These are phyloP conservation scores for Thecaphora thlaspeos DNA, from an alignment of 1,284 basidiomycete genomes.

Conservation along the genomic window DNA sequence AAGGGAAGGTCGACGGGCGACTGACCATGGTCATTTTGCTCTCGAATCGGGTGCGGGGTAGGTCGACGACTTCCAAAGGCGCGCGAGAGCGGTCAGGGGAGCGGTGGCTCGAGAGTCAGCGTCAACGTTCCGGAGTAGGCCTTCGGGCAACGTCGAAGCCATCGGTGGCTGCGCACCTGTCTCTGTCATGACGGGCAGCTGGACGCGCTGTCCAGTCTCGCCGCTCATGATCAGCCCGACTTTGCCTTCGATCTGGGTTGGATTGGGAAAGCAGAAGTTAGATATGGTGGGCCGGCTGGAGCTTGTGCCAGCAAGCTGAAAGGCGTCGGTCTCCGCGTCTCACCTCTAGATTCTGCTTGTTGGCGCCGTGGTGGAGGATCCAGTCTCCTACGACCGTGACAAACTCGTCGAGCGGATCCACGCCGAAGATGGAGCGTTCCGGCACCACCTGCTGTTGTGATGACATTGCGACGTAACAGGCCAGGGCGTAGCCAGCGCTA, in stretches of 20 bases:
- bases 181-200: slow-evolving; percentile 77
- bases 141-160: no score
- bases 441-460: slow-evolving; percentile 56
- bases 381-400: slow-evolving; percentile 88
- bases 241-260: slow-evolving; percentile 83
- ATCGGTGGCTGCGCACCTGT: slow-evolving; percentile 83
- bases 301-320: neutral
- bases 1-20: slow-evolving; percentile 22
- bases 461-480: slow-evolving; percentile 7
- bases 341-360: slow-evolving; percentile 62
- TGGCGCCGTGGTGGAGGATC: slow-evolving; percentile 62
- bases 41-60: slow-evolving; percentile 65
- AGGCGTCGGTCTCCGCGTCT: slow-evolving; percentile 22
- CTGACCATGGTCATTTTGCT: slow-evolving; percentile 85
- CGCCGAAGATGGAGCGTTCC: slow-evolving; percentile 83
- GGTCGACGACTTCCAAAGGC: slow-evolving; percentile 62
- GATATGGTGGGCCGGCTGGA: no score
- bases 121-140: no score
- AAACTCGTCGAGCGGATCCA: slow-evolving; percentile 91
- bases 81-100: no score
- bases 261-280: slow-evolving; percentile 58
- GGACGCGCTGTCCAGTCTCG: slow-evolving; percentile 63
- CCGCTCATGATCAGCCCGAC: slow-evolving; percentile 76
- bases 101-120: no score
- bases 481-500: no score